Percentiles rank a stretch among this genome's conserved stretches.
These are phyloP conservation scores for Oryza brachyantha DNA, from an alignment of 176 grass and related monocot species.

Conservation along the genomic window DNA sequence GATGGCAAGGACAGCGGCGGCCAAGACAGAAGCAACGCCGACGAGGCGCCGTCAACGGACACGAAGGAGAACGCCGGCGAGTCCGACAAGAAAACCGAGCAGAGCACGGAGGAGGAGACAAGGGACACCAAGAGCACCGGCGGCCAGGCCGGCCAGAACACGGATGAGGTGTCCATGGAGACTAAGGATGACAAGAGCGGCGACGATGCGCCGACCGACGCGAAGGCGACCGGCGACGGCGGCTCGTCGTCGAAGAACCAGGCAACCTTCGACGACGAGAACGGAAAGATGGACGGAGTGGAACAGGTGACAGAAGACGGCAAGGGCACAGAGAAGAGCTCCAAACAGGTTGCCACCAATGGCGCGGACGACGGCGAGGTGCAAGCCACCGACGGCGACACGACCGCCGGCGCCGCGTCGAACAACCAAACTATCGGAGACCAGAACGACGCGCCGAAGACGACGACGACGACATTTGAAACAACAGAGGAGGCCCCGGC, in stretches of 20 bases:
- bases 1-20: not conserved
- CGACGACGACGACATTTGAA: not conserved
- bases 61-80: not conserved
- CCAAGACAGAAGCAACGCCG: not conserved
- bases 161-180: not conserved
- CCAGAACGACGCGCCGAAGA: constrained; percentile 14
- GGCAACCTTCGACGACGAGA: constrained; percentile 31
- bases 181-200: not conserved
- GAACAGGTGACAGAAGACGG: constrained; percentile 27
- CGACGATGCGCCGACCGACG: constrained; percentile 1
- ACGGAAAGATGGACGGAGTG: constrained; percentile 8
- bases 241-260: constrained; percentile 8
- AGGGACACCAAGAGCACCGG: not conserved
- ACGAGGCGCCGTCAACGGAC: not conserved
- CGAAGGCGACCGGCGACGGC: not conserved
- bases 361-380: constrained; percentile 12
- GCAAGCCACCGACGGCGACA: constrained; percentile 13
- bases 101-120: not conserved
- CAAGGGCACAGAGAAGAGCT: not conserved
- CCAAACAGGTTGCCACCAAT: not conserved
- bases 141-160: not conserved
- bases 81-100: not conserved
- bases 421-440: not conserved
- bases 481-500: not conserved
- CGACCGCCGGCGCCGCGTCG: not conserved